A percentile compares a stretch with the other conserved stretches of the same genome.
Evolutionary conservation across 495 filamentous ascomycete genomes (phyloP).

Genomic region (Penicillium longicatenatum): DNA sequence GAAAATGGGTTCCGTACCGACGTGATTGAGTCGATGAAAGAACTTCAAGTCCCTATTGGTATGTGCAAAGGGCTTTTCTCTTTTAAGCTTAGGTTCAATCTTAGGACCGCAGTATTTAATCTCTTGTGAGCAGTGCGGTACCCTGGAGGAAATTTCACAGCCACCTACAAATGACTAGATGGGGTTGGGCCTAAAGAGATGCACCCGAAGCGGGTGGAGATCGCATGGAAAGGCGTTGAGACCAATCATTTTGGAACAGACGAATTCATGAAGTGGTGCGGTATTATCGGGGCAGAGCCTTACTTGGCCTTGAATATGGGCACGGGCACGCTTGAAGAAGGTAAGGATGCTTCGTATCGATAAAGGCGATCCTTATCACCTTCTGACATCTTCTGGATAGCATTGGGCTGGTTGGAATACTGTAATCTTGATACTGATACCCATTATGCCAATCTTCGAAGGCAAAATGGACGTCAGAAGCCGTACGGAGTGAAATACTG

Average conservation of each 20-base stretch:
- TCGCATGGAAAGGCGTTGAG: not conserved
- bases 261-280: conserved; percentile 1
- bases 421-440: conserved; percentile 1
- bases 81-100: too few species aligned
- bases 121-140: not conserved
- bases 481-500: not conserved
- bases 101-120: too few species aligned
- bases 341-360: too few species aligned
- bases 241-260: not conserved
- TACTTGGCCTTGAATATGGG: not conserved
- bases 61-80: too few species aligned
- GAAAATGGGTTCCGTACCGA: conserved; percentile 1
- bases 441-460: not conserved
- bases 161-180: not conserved
- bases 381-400: not conserved
- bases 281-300: not conserved
- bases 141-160: conserved; percentile 1
- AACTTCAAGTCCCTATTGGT: not conserved
- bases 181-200: not conserved
- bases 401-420: not conserved
- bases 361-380: too few species aligned
- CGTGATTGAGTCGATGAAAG: not conserved
- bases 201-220: not conserved
- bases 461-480: not conserved
- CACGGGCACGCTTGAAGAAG: not conserved